Conservation (phyloP, 129 eudicot genomes). For the Escallonia herrerae region DNA sequence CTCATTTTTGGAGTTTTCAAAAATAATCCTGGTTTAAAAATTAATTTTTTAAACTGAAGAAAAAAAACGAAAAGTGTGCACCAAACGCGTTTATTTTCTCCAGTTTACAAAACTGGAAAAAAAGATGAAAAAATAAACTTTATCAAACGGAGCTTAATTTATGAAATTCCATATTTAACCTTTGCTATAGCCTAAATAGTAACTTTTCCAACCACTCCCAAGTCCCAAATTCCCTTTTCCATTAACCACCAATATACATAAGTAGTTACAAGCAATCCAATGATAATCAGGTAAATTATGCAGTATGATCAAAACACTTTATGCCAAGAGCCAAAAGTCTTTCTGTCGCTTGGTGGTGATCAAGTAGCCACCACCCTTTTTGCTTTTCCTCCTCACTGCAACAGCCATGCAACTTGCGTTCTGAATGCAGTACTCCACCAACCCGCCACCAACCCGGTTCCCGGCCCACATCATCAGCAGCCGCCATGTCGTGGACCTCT, state of each 20-base stretch:
- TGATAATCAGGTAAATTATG: constrained; percentile 4
- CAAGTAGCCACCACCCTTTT: constrained; percentile 70
- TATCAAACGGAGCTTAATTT: too few species aligned
- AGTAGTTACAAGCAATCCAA: neutral
- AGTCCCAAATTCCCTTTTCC: neutral
- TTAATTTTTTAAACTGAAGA: too few species aligned
- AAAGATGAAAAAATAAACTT: too few species aligned
- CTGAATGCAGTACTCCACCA: constrained; percentile 86
- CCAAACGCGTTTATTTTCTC: too few species aligned
- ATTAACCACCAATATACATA: neutral
- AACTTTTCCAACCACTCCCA: neutral
- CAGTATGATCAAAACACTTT: constrained; percentile 3
- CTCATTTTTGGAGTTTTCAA: too few species aligned
- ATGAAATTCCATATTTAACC: too few species aligned
- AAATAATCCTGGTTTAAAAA: too few species aligned
- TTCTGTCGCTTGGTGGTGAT: constrained; percentile 91
- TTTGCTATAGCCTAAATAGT: too few species aligned
- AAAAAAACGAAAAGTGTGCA: too few species aligned
- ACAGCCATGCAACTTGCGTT: constrained; percentile 85
- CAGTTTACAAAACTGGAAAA: too few species aligned
- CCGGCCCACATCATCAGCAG: constrained; percentile 62
- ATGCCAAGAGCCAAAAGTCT: constrained; percentile 94
- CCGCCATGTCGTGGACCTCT: constrained; percentile 32
- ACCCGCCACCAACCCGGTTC: constrained; percentile 24
- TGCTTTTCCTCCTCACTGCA: constrained; percentile 82